These are phyloP conservation scores for Triangularia verruculosa DNA, from an alignment of 2,329 filamentous ascomycete genomes.

Conservation along the genomic window DNA sequence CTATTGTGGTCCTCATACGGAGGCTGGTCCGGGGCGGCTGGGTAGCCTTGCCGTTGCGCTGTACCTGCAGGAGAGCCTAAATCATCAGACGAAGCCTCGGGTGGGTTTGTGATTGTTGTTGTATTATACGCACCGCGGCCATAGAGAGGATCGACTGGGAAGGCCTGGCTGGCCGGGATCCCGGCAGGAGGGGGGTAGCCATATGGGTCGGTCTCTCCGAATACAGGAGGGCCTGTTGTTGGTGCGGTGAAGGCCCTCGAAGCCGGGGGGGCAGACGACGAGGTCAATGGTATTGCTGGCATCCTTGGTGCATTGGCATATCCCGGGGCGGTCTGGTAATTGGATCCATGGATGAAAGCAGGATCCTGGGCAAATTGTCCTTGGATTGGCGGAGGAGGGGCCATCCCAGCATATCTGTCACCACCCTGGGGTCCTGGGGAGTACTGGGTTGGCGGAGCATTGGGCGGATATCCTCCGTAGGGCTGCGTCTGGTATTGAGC, in stretches of 20 bases:
- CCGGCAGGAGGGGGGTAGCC: constrained; percentile 19
- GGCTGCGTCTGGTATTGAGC: constrained; percentile 19
- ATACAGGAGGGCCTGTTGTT: constrained; percentile 15
- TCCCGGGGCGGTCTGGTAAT: constrained; percentile 19
- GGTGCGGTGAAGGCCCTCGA: constrained; percentile 21
- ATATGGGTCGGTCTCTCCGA: constrained; percentile 31
- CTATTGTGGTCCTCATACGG: constrained; percentile 51
- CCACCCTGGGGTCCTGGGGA: constrained; percentile 23
- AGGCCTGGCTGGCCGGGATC: constrained; percentile 34
- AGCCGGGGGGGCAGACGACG: constrained; percentile 25
- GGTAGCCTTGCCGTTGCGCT: constrained; percentile 37
- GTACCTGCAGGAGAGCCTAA: constrained; percentile 52
- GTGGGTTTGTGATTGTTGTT: constrained; percentile 26
- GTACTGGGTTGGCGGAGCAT: constrained; percentile 23
- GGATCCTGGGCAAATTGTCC: constrained; percentile 29
- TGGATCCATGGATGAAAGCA: constrained; percentile 25
- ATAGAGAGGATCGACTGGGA: constrained; percentile 53
- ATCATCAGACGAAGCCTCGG: constrained; percentile 42
- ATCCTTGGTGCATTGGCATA: constrained; percentile 24
- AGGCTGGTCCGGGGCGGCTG: constrained; percentile 41
- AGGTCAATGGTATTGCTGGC: constrained; percentile 32
- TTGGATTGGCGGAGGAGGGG: constrained; percentile 24
- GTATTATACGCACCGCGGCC: constrained; percentile 59
- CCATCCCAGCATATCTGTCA: constrained; percentile 23
- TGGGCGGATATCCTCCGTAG: constrained; percentile 16